These are phyloP conservation scores for Aspergillus transmontanensis DNA, from an alignment of 2,329 filamentous ascomycete genomes.

Conservation along the genomic window DNA sequence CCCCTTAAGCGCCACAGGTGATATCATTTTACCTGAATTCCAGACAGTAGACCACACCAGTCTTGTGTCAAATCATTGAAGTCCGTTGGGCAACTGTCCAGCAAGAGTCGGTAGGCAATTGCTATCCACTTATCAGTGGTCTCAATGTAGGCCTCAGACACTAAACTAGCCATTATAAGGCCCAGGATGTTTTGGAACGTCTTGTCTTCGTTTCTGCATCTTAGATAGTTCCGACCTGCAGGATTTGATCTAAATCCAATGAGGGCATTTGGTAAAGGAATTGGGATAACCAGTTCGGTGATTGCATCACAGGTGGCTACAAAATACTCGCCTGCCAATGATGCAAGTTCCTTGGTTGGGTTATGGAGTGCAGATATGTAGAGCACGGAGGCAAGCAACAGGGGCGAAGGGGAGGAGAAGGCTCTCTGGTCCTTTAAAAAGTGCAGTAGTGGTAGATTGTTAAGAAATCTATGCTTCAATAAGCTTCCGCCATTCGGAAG, in stretches of 20 bases:
- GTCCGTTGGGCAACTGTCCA: conserved; percentile 27
- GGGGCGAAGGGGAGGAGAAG: conserved; percentile 28
- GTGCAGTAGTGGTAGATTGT: conserved; percentile 31
- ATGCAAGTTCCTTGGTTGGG: conserved; percentile 20
- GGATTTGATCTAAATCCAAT: background rate
- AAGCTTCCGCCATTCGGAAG: conserved; percentile 7
- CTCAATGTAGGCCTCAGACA: conserved; percentile 31
- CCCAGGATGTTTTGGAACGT: conserved; percentile 32
- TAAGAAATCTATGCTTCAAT: conserved; percentile 25
- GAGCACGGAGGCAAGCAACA: conserved; percentile 30
- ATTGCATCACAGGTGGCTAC: conserved; percentile 29
- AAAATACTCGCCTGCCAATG: conserved; percentile 26
- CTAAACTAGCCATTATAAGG: conserved; percentile 34
- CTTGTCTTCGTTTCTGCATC: conserved; percentile 11
- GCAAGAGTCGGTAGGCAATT: conserved; percentile 31
- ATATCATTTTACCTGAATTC: conserved; percentile 25
- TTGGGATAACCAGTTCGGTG: conserved; percentile 25
- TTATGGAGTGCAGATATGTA: conserved; percentile 33
- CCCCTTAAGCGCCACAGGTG: background rate
- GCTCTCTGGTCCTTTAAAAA: conserved; percentile 30
- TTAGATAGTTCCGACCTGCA: background rate
- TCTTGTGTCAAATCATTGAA: conserved; percentile 17
- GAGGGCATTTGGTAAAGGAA: background rate
- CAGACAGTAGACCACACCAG: conserved; percentile 30
- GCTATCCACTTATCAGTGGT: conserved; percentile 34